Evolutionary conservation across 1,284 basidiomycete genomes (phyloP), one percentile per base, ranked within the genome.

Genomic region (Heliocybe sulcata): DNA sequence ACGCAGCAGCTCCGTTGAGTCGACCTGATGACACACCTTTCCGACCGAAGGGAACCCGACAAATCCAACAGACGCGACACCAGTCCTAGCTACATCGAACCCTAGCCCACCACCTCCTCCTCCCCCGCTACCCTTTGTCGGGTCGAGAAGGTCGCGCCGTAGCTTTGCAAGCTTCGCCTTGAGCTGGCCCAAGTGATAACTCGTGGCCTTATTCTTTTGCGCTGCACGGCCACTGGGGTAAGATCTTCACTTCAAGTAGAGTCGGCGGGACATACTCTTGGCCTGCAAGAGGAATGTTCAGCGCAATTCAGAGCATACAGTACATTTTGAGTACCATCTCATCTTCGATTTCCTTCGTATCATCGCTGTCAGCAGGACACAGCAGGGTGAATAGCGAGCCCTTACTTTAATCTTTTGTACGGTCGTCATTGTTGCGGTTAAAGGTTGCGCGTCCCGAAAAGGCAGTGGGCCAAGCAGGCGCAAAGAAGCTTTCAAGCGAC

Each of bases 161-260:
- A 99, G 86, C 71, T 99, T 99, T 53, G 97, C 97, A 52, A 99
- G 86, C 73, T 99, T 99, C 58, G 97, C 95, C 73, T 98, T 98
- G 67, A 98, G 85, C 73, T 98, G 94, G 55, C 96, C 96, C 59
- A 97, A 73, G 74, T 98, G 95, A 72, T 95, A 97, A 74, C 90
- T 89, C 60, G 88, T 91, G 71, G 87, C 87, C 85, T 99, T 99
- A 75, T 99, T 98, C 77, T 96, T 97, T 81, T 98, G 90, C 63
- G 93, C 93, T 73, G 63, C 35, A 56, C 20, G 54, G 48, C 54
- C 48, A 50, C 55, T 22, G 12, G 31, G 50, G 52, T 16, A 53
- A 49, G 35, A 51, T 22, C 51, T 54, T 55, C 57, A 35, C 38
- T 56, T 22, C 16, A 35, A 22, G 20, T 58, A 52, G 55, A 22